Percentiles rank a stretch among this genome's conserved stretches.
These are phyloP conservation scores for Periglandula ipomoeae DNA, from an alignment of 2,329 filamentous ascomycete species.

Conservation along the genomic window DNA sequence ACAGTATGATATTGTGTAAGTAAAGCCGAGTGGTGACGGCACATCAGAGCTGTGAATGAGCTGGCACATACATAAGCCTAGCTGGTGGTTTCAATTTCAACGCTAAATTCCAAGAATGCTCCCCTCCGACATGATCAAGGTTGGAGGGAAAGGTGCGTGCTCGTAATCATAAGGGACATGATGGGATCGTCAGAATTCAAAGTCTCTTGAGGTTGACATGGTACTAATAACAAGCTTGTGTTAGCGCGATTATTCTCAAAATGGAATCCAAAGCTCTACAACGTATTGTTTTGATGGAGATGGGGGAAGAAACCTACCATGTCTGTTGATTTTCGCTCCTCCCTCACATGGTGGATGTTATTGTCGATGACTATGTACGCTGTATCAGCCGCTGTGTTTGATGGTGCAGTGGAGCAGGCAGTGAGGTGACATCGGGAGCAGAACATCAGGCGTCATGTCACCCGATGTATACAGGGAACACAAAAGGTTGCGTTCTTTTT, in stretches of 20 bases:
- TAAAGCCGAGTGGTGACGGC: neutral
- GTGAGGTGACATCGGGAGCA: too few species aligned
- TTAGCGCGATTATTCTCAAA: neutral
- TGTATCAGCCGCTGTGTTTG: neutral
- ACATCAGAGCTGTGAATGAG: neutral
- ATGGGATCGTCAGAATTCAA: neutral
- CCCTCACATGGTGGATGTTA: constrained; percentile 24
- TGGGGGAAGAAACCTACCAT: constrained; percentile 18
- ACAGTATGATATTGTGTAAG: neutral
- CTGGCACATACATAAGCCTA: neutral
- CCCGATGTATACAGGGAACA: neutral
- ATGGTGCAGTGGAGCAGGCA: neutral
- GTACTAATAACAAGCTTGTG: constrained; percentile 5
- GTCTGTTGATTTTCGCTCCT: constrained; percentile 20
- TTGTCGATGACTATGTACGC: constrained; percentile 23
- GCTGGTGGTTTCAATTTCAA: neutral
- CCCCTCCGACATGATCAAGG: neutral
- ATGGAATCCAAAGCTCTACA: too few species aligned
- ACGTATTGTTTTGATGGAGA: too few species aligned
- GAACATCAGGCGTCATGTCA: too few species aligned
- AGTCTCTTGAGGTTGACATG: constrained; percentile 9
- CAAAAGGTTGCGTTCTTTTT: neutral
- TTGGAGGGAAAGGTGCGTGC: neutral
- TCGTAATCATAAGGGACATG: neutral
- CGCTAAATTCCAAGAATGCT: neutral